Evolutionary conservation across 139 green algal species (phyloP).

Genomic region (Auxenochlorella pyrenoidosa): DNA sequence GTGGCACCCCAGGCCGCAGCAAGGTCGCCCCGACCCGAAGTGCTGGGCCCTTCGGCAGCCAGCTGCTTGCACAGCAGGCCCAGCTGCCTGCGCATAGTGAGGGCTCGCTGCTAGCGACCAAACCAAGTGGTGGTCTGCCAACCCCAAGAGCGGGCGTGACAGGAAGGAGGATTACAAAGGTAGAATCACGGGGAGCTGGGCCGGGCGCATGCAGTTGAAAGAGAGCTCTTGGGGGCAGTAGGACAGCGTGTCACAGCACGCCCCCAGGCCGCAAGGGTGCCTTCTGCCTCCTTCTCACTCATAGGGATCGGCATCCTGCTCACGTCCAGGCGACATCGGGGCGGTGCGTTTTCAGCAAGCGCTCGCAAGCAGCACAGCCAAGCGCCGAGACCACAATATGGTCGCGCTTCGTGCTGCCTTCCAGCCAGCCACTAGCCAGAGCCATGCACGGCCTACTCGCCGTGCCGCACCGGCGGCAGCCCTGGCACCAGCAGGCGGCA

Average conservation of each 20-base stretch:
- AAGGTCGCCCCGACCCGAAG: conserved; percentile 1
- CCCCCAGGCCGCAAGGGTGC: too few relatives aligned
- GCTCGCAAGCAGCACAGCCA: too few relatives aligned
- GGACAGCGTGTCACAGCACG: too few relatives aligned
- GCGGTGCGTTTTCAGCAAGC: too few relatives aligned
- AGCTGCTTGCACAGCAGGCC: conserved; percentile 18
- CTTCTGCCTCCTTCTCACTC: too few relatives aligned
- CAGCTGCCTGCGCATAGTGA: background rate
- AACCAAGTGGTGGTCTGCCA: background rate
- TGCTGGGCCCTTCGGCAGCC: background rate
- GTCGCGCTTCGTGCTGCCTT: too few relatives aligned
- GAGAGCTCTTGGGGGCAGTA: background rate
- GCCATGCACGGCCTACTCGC: too few relatives aligned
- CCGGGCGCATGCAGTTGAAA: background rate
- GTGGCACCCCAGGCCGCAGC: background rate
- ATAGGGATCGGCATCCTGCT: too few relatives aligned
- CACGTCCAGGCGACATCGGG: too few relatives aligned
- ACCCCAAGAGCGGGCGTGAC: background rate
- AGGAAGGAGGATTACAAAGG: background rate
- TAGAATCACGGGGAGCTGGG: too few relatives aligned
- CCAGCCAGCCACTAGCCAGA: too few relatives aligned
- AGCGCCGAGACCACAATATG: too few relatives aligned
- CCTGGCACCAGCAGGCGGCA: background rate
- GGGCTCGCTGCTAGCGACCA: background rate
- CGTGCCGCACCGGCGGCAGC: background rate